These are phyloP conservation scores for Wallemia mellicola DNA, from an alignment of 1,284 basidiomycete genomes.

Conservation along the genomic window DNA sequence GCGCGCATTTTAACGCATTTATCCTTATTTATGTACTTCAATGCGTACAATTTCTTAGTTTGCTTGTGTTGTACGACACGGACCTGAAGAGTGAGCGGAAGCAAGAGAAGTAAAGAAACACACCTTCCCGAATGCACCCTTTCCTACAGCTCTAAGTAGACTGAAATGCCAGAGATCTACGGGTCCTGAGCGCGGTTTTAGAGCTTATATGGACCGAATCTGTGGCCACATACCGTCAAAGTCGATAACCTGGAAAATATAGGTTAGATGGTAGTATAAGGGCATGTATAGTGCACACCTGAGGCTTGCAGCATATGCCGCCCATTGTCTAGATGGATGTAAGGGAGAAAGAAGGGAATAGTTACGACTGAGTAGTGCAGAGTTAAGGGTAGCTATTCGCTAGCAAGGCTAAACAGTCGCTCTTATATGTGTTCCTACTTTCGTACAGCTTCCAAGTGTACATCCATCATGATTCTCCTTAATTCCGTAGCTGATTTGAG, in stretches of 20 bases:
- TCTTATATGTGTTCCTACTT: too few species aligned
- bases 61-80: slow-evolving; percentile 87
- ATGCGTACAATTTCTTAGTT: slow-evolving; percentile 92
- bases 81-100: slow-evolving; percentile 14
- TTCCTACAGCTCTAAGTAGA: slow-evolving; percentile 94
- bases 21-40: slow-evolving; percentile 92
- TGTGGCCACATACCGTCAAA: background rate
- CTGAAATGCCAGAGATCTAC: slow-evolving; percentile 72
- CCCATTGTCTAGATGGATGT: background rate
- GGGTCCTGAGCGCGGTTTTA: background rate
- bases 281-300: background rate
- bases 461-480: background rate
- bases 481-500: background rate
- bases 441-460: background rate
- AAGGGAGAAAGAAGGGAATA: background rate
- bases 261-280: too few species aligned
- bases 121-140: slow-evolving; percentile 53
- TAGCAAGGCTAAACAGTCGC: too few species aligned
- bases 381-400: too few species aligned
- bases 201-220: too few species aligned
- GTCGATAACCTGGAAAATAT: background rate
- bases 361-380: background rate
- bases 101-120: background rate
- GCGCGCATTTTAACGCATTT: slow-evolving; percentile 99
- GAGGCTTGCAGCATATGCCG: background rate